Percentiles rank a stretch among this genome's conserved stretches.
These are phyloP conservation scores for Dioscorea zingiberensis DNA, from an alignment of 106 monocot genomes.

Conservation along the genomic window DNA sequence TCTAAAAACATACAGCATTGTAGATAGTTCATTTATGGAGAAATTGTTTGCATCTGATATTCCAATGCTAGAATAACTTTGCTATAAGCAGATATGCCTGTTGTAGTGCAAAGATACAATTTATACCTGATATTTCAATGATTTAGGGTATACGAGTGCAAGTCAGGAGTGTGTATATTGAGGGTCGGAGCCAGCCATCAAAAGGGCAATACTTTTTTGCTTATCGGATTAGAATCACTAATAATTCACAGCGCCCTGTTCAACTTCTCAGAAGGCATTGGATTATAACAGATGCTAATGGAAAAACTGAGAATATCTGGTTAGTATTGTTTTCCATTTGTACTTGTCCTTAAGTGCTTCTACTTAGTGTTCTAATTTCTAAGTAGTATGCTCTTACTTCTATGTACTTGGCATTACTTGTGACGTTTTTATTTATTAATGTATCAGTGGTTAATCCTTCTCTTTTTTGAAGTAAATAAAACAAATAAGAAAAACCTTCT, in stretches of 20 bases:
- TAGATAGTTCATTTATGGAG: no score
- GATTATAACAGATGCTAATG: constrained; percentile 93
- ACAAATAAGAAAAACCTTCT: no score
- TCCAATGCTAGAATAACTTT: no score
- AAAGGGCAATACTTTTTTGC: constrained; percentile 73
- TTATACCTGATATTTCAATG: background rate
- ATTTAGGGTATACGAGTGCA: constrained; percentile 90
- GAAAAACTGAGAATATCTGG: constrained; percentile 88
- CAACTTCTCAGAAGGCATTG: constrained; percentile 95
- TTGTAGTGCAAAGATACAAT: background rate
- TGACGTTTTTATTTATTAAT: no score
- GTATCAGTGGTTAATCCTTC: no score
- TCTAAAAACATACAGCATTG: no score
- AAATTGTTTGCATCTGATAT: no score
- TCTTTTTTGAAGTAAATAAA: no score
- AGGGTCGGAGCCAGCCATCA: constrained; percentile 65
- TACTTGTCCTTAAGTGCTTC: background rate
- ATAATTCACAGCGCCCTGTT: constrained; percentile 74
- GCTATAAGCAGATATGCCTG: background rate
- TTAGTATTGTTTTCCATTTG: constrained; percentile 13
- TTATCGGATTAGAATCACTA: constrained; percentile 64
- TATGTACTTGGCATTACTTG: no score
- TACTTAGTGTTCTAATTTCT: background rate
- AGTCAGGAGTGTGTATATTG: constrained; percentile 84
- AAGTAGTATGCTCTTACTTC: no score